phyloP scores from a whole-genome alignment of 2,329 filamentous ascomycete species.

The Trichoderma atrobrunneum region DNA sequence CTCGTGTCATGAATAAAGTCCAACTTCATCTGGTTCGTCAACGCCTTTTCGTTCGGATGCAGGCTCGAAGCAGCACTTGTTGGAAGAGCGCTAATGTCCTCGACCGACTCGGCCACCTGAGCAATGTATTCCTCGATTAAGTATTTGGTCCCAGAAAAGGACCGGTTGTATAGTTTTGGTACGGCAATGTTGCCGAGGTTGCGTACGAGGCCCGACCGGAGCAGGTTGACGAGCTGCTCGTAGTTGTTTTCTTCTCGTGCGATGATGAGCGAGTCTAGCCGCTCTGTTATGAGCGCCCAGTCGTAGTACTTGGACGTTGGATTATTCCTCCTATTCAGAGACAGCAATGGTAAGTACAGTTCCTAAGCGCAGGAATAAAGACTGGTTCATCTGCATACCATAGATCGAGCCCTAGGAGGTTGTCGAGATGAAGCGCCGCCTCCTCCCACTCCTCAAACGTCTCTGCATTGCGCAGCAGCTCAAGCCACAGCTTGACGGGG shows the following conservation, averaged over 20 bases:
- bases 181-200: slow-evolving; percentile 91
- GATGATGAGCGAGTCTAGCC: slow-evolving; percentile 66
- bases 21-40: slow-evolving; percentile 75
- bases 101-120: slow-evolving; percentile 76
- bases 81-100: slow-evolving; percentile 68
- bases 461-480: slow-evolving; percentile 62
- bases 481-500: slow-evolving; percentile 62
- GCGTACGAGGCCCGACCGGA: slow-evolving; percentile 75
- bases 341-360: slow-evolving; percentile 12
- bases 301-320: slow-evolving; percentile 80
- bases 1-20: slow-evolving; percentile 84
- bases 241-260: slow-evolving; percentile 71
- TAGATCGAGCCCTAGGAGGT: slow-evolving; percentile 72
- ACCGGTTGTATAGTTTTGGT: slow-evolving; percentile 76
- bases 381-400: slow-evolving; percentile 55
- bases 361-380: not conserved
- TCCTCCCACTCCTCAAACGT: slow-evolving; percentile 84
- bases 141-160: slow-evolving; percentile 84
- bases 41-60: slow-evolving; percentile 36
- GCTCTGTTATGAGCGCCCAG: slow-evolving; percentile 76
- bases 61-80: slow-evolving; percentile 43
- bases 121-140: slow-evolving; percentile 89
- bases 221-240: slow-evolving; percentile 70
- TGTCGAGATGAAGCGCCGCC: slow-evolving; percentile 79
- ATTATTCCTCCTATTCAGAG: slow-evolving; percentile 69